phyloP scores from a whole-genome alignment of 148 eudicot species.

The Rhododendron kiyosumense region DNA sequence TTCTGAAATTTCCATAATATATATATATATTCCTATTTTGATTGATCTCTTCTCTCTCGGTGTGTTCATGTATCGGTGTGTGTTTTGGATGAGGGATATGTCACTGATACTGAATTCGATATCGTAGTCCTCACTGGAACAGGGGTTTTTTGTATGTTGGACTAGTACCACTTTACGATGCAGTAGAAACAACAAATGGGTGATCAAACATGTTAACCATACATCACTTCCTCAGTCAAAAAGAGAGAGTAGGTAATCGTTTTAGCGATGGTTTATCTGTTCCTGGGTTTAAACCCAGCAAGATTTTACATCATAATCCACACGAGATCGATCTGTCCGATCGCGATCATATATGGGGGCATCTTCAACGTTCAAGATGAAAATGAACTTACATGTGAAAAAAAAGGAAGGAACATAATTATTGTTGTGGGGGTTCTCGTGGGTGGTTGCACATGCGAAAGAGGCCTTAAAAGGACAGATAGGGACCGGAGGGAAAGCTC shows the following conservation, averaged over 20 bases:
- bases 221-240: background rate
- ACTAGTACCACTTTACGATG: background rate
- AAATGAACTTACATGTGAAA: background rate
- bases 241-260: too few relatives aligned
- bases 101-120: background rate
- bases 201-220: background rate
- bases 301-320: background rate
- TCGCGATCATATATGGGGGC: background rate
- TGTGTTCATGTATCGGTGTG: background rate
- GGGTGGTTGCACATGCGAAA: slow-evolving; percentile 31
- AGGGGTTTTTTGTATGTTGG: background rate
- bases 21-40: slow-evolving; percentile 27
- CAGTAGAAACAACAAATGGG: background rate
- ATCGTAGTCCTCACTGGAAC: background rate
- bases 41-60: background rate
- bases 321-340: background rate
- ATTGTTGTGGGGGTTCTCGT: slow-evolving; percentile 20
- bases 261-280: background rate
- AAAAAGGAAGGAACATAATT: slow-evolving; percentile 22
- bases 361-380: background rate
- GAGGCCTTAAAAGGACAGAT: slow-evolving; percentile 6
- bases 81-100: background rate
- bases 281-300: background rate
- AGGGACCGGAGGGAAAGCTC: background rate
- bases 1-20: slow-evolving; percentile 34